Percentiles rank a stretch among this genome's conserved stretches.
phyloP scores from a whole-genome alignment of 208 protist species.

The Trypanosoma boissoni region DNA sequence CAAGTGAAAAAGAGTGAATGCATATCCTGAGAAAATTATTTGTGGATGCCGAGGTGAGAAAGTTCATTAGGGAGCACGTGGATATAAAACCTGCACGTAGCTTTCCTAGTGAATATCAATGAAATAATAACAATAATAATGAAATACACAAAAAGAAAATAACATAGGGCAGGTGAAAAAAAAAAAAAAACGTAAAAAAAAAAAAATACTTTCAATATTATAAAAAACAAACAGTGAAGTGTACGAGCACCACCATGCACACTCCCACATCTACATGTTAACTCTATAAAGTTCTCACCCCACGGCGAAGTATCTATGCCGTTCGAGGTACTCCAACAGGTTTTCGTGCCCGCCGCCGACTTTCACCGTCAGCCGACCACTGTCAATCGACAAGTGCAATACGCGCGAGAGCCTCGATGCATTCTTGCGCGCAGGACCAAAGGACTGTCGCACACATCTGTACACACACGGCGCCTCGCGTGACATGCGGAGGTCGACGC shows the following conservation, averaged over 20 bases:
- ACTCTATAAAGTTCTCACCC: no score
- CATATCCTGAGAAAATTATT: no score
- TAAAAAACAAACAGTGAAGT: neutral
- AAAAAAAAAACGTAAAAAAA: neutral
- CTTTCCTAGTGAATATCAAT: no score
- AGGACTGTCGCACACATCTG: slow-evolving; percentile 1
- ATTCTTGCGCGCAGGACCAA: slow-evolving; percentile 5
- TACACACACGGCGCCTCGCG: slow-evolving; percentile 47
- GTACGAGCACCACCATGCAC: no score
- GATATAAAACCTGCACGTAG: no score
- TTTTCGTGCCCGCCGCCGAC: slow-evolving; percentile 68
- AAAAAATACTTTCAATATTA: no score
- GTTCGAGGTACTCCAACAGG: slow-evolving; percentile 69
- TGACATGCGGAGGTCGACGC: slow-evolving; percentile 26
- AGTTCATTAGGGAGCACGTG: no score
- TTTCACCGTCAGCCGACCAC: slow-evolving; percentile 44
- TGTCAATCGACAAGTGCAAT: slow-evolving; percentile 64
- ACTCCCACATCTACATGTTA: no score
- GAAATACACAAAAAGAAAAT: neutral
- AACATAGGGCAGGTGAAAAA: neutral
- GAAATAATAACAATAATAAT: no score
- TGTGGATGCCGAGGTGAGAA: no score
- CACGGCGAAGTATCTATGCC: slow-evolving; percentile 25
- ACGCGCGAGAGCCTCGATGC: slow-evolving; percentile 17
- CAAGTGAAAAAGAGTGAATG: no score